A percentile compares a stretch with the other conserved stretches of the same genome.
These are phyloP conservation scores for Asparagopsis taxiformis DNA, from an alignment of 31 red algal genomes.

Conservation along the genomic window DNA sequence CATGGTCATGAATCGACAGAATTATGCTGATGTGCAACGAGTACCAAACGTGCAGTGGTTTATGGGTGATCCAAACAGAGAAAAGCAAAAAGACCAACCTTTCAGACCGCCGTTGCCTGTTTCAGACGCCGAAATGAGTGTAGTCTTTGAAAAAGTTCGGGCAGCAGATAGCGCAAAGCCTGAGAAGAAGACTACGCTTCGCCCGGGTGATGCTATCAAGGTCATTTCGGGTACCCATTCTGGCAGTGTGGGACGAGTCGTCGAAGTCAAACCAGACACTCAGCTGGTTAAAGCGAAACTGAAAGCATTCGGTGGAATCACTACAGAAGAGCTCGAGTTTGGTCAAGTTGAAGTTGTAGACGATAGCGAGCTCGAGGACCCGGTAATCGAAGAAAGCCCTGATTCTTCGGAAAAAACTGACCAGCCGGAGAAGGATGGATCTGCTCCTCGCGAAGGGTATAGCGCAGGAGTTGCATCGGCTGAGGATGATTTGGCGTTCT, in stretches of 20 bases:
- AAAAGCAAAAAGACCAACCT: conserved; percentile 56
- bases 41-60: conserved; percentile 79
- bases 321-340: conserved; percentile 46
- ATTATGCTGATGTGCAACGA: conserved; percentile 58
- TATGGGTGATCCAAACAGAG: conserved; percentile 77
- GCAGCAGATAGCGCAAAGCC: conserved; percentile 31
- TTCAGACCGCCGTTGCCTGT: conserved; percentile 67
- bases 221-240: conserved; percentile 35
- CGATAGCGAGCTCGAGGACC: conserved; percentile 6
- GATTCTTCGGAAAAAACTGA: conserved; percentile 2
- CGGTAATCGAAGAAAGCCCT: not conserved
- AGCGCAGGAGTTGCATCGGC: conserved; percentile 5
- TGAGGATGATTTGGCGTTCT: conserved; percentile 16
- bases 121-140: conserved; percentile 60
- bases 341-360: conserved; percentile 44
- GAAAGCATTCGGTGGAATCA: conserved; percentile 37
- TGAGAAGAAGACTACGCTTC: conserved; percentile 33
- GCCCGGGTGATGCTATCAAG: conserved; percentile 52
- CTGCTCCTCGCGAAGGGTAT: not conserved
- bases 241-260: conserved; percentile 32
- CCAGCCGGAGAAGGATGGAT: not conserved
- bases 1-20: conserved; percentile 71
- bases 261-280: conserved; percentile 44
- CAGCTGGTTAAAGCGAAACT: conserved; percentile 37
- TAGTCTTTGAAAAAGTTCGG: conserved; percentile 57